Percentiles rank a stretch among this genome's conserved stretches.
These are phyloP conservation scores for Gnetum montanum DNA, from an alignment of 75 land plant species.

Conservation along the genomic window DNA sequence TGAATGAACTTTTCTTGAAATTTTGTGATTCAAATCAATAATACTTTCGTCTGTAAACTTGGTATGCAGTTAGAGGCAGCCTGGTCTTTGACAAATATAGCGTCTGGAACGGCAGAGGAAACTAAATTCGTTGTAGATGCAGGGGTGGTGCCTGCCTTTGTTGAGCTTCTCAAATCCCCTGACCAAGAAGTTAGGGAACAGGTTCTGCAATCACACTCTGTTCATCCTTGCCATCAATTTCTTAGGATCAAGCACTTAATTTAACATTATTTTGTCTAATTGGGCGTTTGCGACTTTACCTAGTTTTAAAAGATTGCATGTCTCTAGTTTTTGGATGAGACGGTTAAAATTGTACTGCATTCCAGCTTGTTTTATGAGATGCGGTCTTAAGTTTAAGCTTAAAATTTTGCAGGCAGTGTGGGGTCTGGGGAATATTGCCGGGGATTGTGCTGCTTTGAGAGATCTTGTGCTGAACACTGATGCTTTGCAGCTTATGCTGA, in stretches of 20 bases:
- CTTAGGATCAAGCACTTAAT: background rate
- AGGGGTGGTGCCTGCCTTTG: conserved; percentile 37
- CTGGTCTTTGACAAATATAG: conserved; percentile 43
- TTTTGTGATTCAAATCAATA: no score
- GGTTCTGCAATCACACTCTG: conserved; percentile 5
- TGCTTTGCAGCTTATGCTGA: conserved; percentile 6
- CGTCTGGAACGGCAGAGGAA: conserved; percentile 39
- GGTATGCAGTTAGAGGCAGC: conserved; percentile 50
- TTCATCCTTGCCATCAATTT: background rate
- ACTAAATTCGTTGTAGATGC: conserved; percentile 31
- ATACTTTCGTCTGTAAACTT: no score
- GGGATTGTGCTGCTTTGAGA: conserved; percentile 3
- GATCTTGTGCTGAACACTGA: conserved; percentile 7
- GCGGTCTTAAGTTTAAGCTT: no score
- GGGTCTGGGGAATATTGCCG: conserved; percentile 19
- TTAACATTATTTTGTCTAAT: background rate
- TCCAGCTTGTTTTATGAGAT: no score
- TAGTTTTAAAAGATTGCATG: no score
- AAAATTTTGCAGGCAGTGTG: conserved; percentile 11
- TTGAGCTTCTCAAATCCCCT: conserved; percentile 35
- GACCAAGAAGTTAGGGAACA: conserved; percentile 40
- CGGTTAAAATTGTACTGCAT: background rate
- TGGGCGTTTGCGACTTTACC: background rate
- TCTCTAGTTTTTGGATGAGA: no score
- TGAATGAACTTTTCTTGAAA: no score